A percentile compares a stretch with the other conserved stretches of the same genome.
These are phyloP conservation scores for Fistulifera solaris DNA, from an alignment of 108 stramenopile genomes.

Conservation along the genomic window DNA sequence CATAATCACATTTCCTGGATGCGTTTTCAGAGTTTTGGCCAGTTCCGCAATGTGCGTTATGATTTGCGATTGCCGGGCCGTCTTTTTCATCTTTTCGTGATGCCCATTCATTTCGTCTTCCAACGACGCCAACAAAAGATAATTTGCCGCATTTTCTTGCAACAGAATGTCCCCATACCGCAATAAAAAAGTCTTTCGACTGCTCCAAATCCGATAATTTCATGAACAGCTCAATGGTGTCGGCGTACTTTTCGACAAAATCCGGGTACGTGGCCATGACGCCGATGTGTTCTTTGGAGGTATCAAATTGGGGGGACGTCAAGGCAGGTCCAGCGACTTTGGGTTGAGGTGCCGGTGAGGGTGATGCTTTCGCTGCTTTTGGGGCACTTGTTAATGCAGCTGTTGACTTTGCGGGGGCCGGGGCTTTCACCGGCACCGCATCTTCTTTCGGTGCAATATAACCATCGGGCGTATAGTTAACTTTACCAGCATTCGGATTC, in stretches of 20 bases:
- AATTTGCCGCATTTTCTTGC: conserved; percentile 94
- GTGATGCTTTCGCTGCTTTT: conserved; percentile 6
- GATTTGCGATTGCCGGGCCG: conserved; percentile 87
- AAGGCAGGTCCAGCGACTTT: conserved; percentile 6
- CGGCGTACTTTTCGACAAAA: conserved; percentile 86
- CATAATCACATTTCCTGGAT: conserved; percentile 94
- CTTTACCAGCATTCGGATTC: conserved; percentile 61
- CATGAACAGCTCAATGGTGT: conserved; percentile 86
- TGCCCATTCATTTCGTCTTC: conserved; percentile 99
- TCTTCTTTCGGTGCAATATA: conserved; percentile 45
- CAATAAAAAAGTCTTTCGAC: conserved; percentile 81
- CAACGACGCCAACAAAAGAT: conserved; percentile 86
- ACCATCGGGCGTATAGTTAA: conserved; percentile 58
- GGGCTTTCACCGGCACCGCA: background rate
- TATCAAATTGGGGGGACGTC: conserved; percentile 10
- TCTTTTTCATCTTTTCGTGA: conserved; percentile 89
- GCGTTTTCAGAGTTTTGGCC: conserved; percentile 79
- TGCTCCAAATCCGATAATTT: conserved; percentile 62
- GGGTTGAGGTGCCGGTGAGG: conserved; percentile 11
- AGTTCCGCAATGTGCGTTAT: conserved; percentile 95
- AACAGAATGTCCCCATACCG: conserved; percentile 82
- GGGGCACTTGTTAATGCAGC: conserved; percentile 1
- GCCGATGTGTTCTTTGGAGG: conserved; percentile 32
- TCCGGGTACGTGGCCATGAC: conserved; percentile 83
- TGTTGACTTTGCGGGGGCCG: conserved; percentile 11